Percentiles rank a stretch among this genome's conserved stretches.
Conservation (phyloP, 1,284 basidiomycete species). For the Puccinia hordei region DNA sequence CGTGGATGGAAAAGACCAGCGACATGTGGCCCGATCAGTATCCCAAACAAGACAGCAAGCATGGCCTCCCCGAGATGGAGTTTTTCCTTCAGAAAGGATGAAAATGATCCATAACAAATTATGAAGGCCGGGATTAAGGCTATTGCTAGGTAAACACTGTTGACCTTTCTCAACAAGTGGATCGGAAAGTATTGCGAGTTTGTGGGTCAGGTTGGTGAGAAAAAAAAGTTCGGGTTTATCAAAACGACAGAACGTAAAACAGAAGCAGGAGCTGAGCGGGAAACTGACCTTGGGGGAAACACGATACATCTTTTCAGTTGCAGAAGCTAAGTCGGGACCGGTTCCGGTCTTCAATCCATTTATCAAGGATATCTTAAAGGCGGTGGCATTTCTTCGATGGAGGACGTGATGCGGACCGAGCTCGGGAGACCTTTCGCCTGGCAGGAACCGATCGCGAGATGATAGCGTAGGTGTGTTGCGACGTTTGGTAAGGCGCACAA, state of each 20-base stretch:
- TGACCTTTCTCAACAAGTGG: neutral
- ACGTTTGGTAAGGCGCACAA: neutral
- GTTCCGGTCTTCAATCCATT: constrained; percentile 6
- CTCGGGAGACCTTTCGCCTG: too few relatives aligned
- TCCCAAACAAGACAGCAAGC: constrained; percentile 90
- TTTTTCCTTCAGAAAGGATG: constrained; percentile 42
- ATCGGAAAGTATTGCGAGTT: neutral
- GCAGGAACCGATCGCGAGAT: neutral
- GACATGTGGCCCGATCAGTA: constrained; percentile 85
- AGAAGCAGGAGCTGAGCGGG: too few relatives aligned
- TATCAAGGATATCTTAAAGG: neutral
- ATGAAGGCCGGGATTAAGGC: constrained; percentile 43
- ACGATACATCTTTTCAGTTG: neutral
- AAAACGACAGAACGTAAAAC: neutral
- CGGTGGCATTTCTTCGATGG: neutral
- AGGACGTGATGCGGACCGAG: neutral
- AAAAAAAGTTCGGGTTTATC: neutral
- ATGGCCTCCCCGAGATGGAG: constrained; percentile 95
- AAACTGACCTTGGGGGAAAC: constrained; percentile 1
- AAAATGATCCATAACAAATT: constrained; percentile 27
- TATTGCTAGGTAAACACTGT: constrained; percentile 11
- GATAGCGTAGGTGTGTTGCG: neutral
- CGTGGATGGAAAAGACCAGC: constrained; percentile 83
- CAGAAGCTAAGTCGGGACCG: neutral
- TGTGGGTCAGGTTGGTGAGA: neutral